phyloP scores from a whole-genome alignment of 225 moss, liverwort and hornwort genomes.

The Physcomitrium patens region DNA sequence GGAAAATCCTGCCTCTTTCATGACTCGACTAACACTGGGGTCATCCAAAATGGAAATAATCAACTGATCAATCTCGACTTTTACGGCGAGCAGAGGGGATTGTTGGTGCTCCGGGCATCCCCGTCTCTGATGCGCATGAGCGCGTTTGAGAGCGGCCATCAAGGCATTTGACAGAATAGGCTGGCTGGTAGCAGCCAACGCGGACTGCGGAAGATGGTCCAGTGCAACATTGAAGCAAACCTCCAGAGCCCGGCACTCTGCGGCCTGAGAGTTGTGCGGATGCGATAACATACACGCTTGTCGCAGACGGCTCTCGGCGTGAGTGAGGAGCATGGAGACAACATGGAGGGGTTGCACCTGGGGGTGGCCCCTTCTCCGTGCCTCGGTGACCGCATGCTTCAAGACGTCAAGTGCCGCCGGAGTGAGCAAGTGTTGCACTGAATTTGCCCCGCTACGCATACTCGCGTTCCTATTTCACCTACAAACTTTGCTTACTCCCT shows the following conservation, averaged over 20 bases:
- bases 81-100: constrained; percentile 89
- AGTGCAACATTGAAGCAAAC: constrained; percentile 93
- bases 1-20: constrained; percentile 84
- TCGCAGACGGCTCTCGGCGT: constrained; percentile 67
- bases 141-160: constrained; percentile 90
- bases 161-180: constrained; percentile 79
- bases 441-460: constrained; percentile 75
- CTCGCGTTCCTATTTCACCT: constrained; percentile 28
- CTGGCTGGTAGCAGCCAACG: constrained; percentile 45
- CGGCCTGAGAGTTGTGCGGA: constrained; percentile 57
- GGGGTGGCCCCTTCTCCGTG: constrained; percentile 73
- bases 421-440: constrained; percentile 79
- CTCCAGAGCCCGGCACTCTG: constrained; percentile 87
- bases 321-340: constrained; percentile 75
- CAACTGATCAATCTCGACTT: constrained; percentile 91
- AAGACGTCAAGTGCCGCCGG: constrained; percentile 62
- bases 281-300: constrained; percentile 84
- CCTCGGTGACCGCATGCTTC: constrained; percentile 76
- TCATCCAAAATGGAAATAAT: constrained; percentile 95
- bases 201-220: constrained; percentile 74
- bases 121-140: constrained; percentile 89
- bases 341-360: constrained; percentile 97
- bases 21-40: constrained; percentile 90
- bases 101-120: constrained; percentile 94
- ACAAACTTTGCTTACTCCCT: background rate